Percentiles rank a stretch among this genome's conserved stretches.
Conservation (phyloP, 202 grass and related monocot genomes). For the Brachypodium distachyon region DNA sequence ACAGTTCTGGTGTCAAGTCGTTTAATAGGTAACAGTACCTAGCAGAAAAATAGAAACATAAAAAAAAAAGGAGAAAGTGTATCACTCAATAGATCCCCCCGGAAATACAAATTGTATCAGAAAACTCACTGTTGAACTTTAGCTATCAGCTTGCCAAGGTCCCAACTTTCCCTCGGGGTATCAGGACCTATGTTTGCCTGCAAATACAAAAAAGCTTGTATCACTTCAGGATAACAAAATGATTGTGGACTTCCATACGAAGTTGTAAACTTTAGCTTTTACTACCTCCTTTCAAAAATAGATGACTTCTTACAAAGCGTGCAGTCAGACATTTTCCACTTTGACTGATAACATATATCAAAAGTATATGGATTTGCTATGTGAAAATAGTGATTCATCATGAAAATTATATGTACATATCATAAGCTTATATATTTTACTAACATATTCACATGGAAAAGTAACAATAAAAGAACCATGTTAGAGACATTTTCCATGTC, state of each 20-base stretch:
- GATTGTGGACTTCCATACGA: not conserved
- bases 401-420: no score
- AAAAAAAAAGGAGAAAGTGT: not conserved
- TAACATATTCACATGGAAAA: no score
- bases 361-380: no score
- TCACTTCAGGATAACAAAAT: not conserved
- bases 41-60: constrained; percentile 8
- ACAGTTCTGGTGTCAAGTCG: constrained; percentile 69
- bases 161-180: constrained; percentile 71
- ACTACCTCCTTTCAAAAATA: no score
- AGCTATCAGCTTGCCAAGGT: constrained; percentile 77
- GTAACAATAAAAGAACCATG: no score
- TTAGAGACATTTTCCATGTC: no score
- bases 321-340: no score
- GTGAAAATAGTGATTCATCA: no score
- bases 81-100: not conserved
- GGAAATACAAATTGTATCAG: not conserved
- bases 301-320: no score
- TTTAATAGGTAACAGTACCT: constrained; percentile 95
- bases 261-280: not conserved
- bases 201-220: constrained; percentile 15
- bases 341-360: no score
- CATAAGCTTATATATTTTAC: no score
- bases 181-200: constrained; percentile 90
- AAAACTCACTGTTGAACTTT: constrained; percentile 96